Evolutionary conservation across 306 rosid species (phyloP).

Genomic region (Quercus rubra): DNA sequence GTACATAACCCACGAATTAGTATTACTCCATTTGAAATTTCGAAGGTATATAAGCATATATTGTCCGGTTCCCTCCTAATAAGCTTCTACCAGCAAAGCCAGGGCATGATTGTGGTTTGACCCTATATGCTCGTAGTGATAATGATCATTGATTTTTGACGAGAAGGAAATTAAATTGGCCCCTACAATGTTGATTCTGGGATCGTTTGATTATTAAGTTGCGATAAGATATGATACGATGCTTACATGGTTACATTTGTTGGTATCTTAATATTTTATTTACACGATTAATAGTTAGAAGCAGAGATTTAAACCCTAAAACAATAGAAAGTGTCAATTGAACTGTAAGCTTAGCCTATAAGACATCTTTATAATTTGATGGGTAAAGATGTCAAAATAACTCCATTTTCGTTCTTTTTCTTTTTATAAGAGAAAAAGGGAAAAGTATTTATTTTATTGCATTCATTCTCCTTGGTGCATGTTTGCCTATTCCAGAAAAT

Average conservation of each 20-base stretch:
- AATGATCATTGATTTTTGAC: conserved; percentile 1
- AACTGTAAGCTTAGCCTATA: too few relatives aligned
- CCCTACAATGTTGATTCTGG: not conserved
- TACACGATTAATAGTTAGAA: too few relatives aligned
- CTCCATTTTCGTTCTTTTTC: too few relatives aligned
- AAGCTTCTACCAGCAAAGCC: not conserved
- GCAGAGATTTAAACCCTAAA: too few relatives aligned
- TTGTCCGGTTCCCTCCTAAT: not conserved
- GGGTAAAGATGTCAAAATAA: too few relatives aligned
- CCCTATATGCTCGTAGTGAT: not conserved
- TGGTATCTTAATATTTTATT: too few relatives aligned
- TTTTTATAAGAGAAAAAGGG: too few relatives aligned
- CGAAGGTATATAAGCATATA: not conserved
- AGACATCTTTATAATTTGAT: too few relatives aligned
- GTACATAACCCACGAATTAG: not conserved
- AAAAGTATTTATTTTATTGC: too few relatives aligned
- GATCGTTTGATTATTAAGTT: not conserved
- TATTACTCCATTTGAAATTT: not conserved
- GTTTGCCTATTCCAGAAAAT: too few relatives aligned
- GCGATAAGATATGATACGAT: not conserved
- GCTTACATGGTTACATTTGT: not conserved
- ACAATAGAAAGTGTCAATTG: too few relatives aligned
- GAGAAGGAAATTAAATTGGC: not conserved
- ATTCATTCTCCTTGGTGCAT: too few relatives aligned
- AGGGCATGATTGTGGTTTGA: conserved; percentile 13